Conservation (phyloP, 805 yeast species). For the Saturnispora diversa region DNA sequence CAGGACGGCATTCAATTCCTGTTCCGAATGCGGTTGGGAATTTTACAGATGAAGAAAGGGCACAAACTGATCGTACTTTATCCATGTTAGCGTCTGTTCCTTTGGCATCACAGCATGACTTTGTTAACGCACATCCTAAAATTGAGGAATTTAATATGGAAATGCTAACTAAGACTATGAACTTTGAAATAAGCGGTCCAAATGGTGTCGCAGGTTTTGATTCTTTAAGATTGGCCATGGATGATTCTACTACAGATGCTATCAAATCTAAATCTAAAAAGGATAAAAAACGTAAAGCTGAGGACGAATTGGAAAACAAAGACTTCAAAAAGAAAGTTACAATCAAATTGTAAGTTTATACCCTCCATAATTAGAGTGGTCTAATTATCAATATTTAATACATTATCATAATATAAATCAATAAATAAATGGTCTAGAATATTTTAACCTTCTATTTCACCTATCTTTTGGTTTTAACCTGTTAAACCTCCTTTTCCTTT, state of each 20-base stretch:
- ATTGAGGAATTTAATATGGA: constrained; percentile 43
- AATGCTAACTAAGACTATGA: constrained; percentile 42
- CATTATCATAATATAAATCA: too few species aligned
- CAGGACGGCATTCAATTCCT: constrained; percentile 72
- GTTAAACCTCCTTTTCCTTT: constrained; percentile 13
- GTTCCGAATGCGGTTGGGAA: constrained; percentile 17
- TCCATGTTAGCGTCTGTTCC: constrained; percentile 33
- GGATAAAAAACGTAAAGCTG: constrained; percentile 24
- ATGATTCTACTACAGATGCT: constrained; percentile 11
- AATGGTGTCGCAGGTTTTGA: constrained; percentile 76
- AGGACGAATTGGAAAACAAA: background rate
- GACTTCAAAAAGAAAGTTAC: constrained; percentile 5
- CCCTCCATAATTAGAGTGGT: background rate
- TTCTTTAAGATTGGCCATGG: constrained; percentile 49
- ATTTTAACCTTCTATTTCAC: too few species aligned
- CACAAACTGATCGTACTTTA: constrained; percentile 27
- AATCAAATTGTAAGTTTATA: background rate
- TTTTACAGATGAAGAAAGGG: constrained; percentile 5
- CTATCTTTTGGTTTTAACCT: background rate
- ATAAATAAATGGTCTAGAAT: too few species aligned
- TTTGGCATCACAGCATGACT: constrained; percentile 31
- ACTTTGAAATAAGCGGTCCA: constrained; percentile 56
- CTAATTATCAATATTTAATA: too few species aligned
- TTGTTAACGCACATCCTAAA: constrained; percentile 24
- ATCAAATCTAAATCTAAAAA: constrained; percentile 13